These are phyloP conservation scores for Diaporthe batatas DNA, from an alignment of 2,329 filamentous ascomycete genomes.

Conservation along the genomic window DNA sequence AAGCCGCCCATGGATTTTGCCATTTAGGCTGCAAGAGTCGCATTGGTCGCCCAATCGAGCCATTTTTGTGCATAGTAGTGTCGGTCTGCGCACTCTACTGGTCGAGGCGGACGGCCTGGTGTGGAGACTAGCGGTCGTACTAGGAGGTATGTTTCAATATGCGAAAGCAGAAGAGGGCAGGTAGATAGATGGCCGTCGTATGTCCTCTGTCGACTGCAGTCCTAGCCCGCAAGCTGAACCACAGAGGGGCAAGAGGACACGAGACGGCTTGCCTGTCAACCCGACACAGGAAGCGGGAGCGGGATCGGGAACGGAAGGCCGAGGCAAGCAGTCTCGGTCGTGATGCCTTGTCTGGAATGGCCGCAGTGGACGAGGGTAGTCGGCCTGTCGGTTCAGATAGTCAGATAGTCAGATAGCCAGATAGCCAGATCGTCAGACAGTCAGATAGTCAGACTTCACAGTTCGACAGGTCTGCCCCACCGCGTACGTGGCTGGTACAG, in stretches of 20 bases:
- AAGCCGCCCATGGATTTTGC: constrained; percentile 11
- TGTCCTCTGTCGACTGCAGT: not conserved
- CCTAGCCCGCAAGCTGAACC: not conserved
- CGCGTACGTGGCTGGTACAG: not conserved
- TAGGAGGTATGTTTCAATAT: constrained; percentile 25
- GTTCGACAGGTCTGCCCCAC: constrained; percentile 3
- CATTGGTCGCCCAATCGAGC: constrained; percentile 33
- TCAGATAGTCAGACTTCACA: not conserved
- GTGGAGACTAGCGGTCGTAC: constrained; percentile 17
- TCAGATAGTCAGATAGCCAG: too few species aligned
- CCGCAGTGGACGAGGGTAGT: not conserved
- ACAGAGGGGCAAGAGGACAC: too few species aligned
- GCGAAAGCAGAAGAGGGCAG: not conserved
- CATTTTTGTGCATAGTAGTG: constrained; percentile 27
- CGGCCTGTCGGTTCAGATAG: too few species aligned
- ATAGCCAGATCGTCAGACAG: too few species aligned
- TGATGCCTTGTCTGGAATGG: constrained; percentile 3
- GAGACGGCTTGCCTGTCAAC: constrained; percentile 8
- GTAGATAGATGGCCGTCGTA: constrained; percentile 10
- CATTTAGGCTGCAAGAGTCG: constrained; percentile 32
- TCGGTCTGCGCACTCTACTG: not conserved
- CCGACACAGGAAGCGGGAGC: constrained; percentile 22
- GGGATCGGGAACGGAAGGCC: constrained; percentile 14
- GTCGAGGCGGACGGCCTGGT: not conserved
- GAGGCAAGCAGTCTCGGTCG: constrained; percentile 25